phyloP scores from a whole-genome alignment of 2,329 filamentous ascomycete species.

The Xylariaceae sp. region DNA sequence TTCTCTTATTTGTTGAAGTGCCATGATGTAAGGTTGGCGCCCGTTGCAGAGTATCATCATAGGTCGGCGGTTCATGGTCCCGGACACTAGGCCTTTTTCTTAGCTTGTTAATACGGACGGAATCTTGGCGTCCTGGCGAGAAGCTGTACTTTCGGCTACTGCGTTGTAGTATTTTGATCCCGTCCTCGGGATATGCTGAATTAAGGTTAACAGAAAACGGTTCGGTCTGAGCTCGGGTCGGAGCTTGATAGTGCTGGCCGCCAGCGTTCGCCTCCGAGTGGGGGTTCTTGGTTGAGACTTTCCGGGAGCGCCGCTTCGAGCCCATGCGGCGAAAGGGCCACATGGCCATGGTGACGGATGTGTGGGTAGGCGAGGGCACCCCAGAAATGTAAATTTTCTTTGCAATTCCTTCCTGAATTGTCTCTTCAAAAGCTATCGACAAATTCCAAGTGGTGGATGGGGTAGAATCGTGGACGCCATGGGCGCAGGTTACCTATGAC shows the following conservation, averaged over 20 bases:
- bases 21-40: conserved; percentile 51
- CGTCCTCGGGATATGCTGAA: conserved; percentile 18
- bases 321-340: conserved; percentile 78
- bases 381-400: conserved; percentile 19
- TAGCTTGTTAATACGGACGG: conserved; percentile 39
- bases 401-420: neutral
- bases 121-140: conserved; percentile 54
- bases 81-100: conserved; percentile 25
- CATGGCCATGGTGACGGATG: conserved; percentile 56
- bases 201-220: conserved; percentile 23
- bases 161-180: conserved; percentile 37
- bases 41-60: conserved; percentile 28
- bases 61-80: conserved; percentile 14
- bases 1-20: conserved; percentile 51
- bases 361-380: conserved; percentile 5
- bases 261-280: conserved; percentile 18
- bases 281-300: conserved; percentile 19
- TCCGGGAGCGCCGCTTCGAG: conserved; percentile 55
- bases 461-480: conserved; percentile 31
- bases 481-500: conserved; percentile 25
- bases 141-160: conserved; percentile 54
- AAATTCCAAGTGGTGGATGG: conserved; percentile 24
- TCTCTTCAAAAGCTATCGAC: conserved; percentile 21
- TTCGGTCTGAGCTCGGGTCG: conserved; percentile 27
- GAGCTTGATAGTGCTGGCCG: conserved; percentile 18